Evolutionary conservation across 208 protist genomes (phyloP), one percentile per base, ranked within the genome.

Genomic region (Trypanosoma caninum): DNA sequence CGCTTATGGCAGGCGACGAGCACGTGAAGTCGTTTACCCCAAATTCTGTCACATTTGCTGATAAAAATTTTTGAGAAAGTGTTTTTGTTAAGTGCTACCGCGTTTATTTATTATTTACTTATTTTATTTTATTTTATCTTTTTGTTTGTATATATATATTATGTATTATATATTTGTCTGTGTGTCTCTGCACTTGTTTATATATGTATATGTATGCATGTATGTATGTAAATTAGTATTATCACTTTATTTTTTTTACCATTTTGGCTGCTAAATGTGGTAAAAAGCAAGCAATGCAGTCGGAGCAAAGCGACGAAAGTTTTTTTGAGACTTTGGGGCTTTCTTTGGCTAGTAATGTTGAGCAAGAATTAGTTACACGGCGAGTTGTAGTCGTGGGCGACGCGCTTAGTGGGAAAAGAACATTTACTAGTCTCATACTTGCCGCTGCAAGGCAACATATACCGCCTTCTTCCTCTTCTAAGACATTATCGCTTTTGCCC

Each of bases 381-480:
- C 76, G 84, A 11, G 74, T 95, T 8, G 67, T 95, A 7, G 50
- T 95, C 35, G 50, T 95, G 10, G 89, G 89, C 9, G 68, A 81
- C 13, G 74, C 81, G 9, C 58, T 80, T 10, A 83, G 76, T 42
- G 89, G 89, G 0, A 95, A 95, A 63, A 77, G 89, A 4, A 87
- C 85, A 33, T 60, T 92, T 33, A 80, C 79, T 47, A 74, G 67
- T 13, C 74, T 74, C 3, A 72, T 95, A 2, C 77, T 80, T 45
- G 70, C 72, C 5, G 89, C 89, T 2, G 82, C 83, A 25, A 73
- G 80, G 65, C 66, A 71, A 35, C 69, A 85, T 48, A 62, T 73
- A 35, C 53, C 55, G 31, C 37, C 48, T n/a, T 53, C 48, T n/a
- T 54, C 44, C 28, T 25, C 30, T 9, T 44, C 30, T 37, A n/a